These are phyloP conservation scores for Scleroderma citrinum DNA, from an alignment of 768 basidiomycete genomes.

Conservation along the genomic window DNA sequence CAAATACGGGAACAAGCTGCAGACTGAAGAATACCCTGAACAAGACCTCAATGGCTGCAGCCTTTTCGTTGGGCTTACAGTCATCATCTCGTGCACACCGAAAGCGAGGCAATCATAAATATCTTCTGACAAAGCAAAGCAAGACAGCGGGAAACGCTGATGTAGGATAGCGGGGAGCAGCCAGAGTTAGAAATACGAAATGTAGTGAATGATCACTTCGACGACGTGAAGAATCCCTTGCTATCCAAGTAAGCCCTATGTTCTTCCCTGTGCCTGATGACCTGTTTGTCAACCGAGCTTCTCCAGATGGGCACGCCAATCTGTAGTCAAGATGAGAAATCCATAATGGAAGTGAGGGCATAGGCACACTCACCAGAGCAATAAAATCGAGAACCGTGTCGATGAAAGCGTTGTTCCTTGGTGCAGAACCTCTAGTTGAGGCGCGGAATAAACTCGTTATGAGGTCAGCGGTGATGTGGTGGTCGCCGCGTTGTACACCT, in stretches of 20 bases:
- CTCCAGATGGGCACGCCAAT: constrained; percentile 51
- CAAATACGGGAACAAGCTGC: too few species aligned
- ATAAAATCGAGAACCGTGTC: constrained; percentile 42
- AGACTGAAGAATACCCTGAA: too few species aligned
- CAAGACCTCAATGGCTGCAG: too few species aligned
- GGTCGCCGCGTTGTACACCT: constrained; percentile 67
- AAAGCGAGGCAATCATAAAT: too few species aligned
- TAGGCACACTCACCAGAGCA: constrained; percentile 36
- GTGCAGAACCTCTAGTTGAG: constrained; percentile 57
- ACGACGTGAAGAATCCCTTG: constrained; percentile 36
- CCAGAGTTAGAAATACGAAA: background rate
- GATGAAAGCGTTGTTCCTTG: constrained; percentile 51
- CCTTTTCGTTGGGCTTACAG: too few species aligned
- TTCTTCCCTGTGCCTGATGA: constrained; percentile 40
- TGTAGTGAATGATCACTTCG: background rate
- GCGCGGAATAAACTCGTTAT: constrained; percentile 63
- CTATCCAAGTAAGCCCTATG: constrained; percentile 40
- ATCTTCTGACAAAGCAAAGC: too few species aligned
- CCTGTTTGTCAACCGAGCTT: constrained; percentile 40
- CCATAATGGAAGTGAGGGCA: background rate
- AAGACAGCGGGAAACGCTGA: too few species aligned
- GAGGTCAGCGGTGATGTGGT: constrained; percentile 72
- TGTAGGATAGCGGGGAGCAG: too few species aligned
- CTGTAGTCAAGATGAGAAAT: constrained; percentile 21
- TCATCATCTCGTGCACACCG: too few species aligned